Conservation (phyloP, 2,329 filamentous ascomycete genomes). For the Colletotrichum paranaense region DNA sequence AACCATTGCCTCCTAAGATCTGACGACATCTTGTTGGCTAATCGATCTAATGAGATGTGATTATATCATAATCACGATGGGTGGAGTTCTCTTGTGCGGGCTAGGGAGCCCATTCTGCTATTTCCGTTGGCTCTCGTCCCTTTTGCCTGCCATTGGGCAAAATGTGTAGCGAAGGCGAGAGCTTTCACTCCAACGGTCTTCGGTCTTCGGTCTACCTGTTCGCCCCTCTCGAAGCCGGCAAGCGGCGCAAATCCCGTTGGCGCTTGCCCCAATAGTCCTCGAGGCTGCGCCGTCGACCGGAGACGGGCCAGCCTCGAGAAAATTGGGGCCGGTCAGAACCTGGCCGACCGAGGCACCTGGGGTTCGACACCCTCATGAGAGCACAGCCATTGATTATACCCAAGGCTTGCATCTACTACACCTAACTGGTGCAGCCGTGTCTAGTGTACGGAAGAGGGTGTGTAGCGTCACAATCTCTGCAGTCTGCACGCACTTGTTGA, state of each 20-base stretch:
- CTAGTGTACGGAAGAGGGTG: not conserved
- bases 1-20: conserved; percentile 5
- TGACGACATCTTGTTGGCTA: not conserved
- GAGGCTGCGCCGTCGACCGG: not conserved
- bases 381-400: not conserved
- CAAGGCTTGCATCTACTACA: not conserved
- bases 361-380: conserved; percentile 1
- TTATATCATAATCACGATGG: conserved; percentile 7
- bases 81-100: conserved; percentile 10
- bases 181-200: not conserved
- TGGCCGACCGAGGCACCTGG: conserved; percentile 1
- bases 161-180: not conserved
- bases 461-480: conserved; percentile 12
- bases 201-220: not conserved
- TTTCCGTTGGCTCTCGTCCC: not conserved
- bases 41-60: conserved; percentile 31
- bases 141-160: not conserved
- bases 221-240: not conserved
- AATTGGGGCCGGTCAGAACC: not conserved
- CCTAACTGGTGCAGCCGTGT: conserved; percentile 9
- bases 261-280: not conserved
- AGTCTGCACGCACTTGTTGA: conserved; percentile 10
- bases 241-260: not conserved
- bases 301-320: not conserved
- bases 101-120: not conserved